Base-by-base conservation (phyloP, 2,329 filamentous ascomycete species). In the Pseudogymnoascus sp. region DNA sequence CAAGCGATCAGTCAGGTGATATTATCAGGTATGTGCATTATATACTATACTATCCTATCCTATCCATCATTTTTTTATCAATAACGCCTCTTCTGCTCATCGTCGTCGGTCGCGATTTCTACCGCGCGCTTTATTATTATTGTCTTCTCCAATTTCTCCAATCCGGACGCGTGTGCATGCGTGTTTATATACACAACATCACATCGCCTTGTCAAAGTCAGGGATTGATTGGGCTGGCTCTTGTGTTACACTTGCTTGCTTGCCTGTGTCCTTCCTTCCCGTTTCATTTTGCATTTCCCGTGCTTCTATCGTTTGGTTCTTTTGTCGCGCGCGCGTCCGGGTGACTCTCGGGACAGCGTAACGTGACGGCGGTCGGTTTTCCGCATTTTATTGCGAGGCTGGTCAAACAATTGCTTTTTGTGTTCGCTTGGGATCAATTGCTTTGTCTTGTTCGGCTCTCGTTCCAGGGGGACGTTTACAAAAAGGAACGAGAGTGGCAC, bases 71-170 rank as follows among this genome's bases (percentile, higher is more conserved):
- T n/a, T n/a, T n/a, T n/a, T 19, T 18, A n/a, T 19, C 45, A 30
- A 52, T 52, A 13, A 30, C 45, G 9, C 35, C 35, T 58, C 23
- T 6, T 58, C 30, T 37, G 33, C 15, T 41, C 15, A 23, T 56
- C 52, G 13, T 18, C 9, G 10, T 57, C 28, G 26, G 26, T 33
- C 55, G 56, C 37, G 56, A 58, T 26, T 23, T 28, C 19, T 58
- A 28, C 30, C 37, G 56, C 56, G n/a, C 56, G 56, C 56, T 26
- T 41, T 52, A 52, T 52, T 52, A 52, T 30, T 52, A 52, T 52
- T n/a, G n/a, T n/a, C n/a, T n/a, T n/a, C n/a, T n/a, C n/a, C n/a
- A n/a, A n/a, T 15, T 52, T 52, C 45, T 30, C 15, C 45, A 52
- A 52, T 30, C 45, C 45, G 15, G 45, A 52, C 45, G 45, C 45